Base-by-base conservation (phyloP, 2,329 filamentous ascomycete species). In the Thermoascus crustaceus region DNA sequence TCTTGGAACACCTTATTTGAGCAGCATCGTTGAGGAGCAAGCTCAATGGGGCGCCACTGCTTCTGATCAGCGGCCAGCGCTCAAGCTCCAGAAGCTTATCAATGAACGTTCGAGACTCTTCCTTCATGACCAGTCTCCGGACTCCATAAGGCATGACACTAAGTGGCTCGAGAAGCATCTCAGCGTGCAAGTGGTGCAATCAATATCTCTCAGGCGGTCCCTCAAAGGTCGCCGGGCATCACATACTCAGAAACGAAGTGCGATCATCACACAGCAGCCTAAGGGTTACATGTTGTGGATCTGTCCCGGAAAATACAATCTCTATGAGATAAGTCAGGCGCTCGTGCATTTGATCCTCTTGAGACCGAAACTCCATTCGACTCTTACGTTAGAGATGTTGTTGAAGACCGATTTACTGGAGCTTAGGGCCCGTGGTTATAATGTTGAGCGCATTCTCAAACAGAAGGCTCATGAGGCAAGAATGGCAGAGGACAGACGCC, bases 131-230 rank as follows among this genome's bases (percentile, higher is more conserved):
- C 82, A 89, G 54, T 75, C 79, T 22, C 69, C 75, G 4, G 84
- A 93, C 40, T 71, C 73, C n/a, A 79, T 98, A 52, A 82, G 82
- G 46, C 85, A 91, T 51, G 88, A 96, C 55, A 74, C 78, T 5
- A 85, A 82, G 48, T 98, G 91, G 91, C 68, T 98, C 7, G 86
- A 94, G 50, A 84, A 85, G 53, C 83, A 93, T 46, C 66, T 98
- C 9, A 71, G 67, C 0, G 85, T 98, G 2, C 73, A 83, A 45
- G 75, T 82, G 36, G 88, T 95, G 7, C 78, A 79, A 16, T 81
- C 80, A 1, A 80, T 98, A 34, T 77, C 80, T 4, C 73, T 94
- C 24, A 78, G 81, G 16, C 78, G 84, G 41, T 82, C 80, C n/a
- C 71, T 96, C 7, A 75, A 75, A 39, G 82, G 81, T 1, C 78